Percentiles rank a stretch among this genome's conserved stretches.
Evolutionary conservation across 495 filamentous ascomycete genomes (phyloP).

Genomic region (Neurospora cerealis): DNA sequence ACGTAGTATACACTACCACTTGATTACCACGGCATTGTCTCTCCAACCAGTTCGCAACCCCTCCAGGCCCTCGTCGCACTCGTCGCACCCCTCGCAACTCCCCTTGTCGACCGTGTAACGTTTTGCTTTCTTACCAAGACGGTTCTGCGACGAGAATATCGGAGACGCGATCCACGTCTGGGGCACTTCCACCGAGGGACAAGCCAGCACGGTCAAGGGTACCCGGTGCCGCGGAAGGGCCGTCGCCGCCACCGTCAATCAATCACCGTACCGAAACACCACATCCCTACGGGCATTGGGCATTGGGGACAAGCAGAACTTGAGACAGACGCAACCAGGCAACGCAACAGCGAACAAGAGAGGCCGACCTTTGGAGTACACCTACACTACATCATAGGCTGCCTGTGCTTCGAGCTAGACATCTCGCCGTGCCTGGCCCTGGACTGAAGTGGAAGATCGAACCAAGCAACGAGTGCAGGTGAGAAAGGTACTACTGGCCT

Average conservation of each 20-base stretch:
- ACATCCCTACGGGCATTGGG: not conserved
- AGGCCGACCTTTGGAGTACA: not conserved
- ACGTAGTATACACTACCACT: not conserved
- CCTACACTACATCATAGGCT: not conserved
- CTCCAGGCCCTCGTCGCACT: not conserved
- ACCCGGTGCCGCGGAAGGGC: not conserved
- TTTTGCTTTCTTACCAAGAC: not conserved
- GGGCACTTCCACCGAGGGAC: not conserved
- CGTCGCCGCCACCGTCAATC: not conserved
- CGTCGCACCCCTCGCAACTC: not conserved
- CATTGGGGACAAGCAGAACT: not conserved
- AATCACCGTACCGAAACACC: not conserved
- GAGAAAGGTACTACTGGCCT: not conserved
- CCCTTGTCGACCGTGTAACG: not conserved
- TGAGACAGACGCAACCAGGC: not conserved
- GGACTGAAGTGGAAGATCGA: not conserved
- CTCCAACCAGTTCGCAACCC: not conserved
- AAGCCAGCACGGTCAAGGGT: not conserved
- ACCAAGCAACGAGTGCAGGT: not conserved
- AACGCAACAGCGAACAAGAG: not conserved
- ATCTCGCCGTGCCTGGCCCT: not conserved
- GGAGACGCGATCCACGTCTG: not conserved
- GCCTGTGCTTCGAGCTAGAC: not conserved
- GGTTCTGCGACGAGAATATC: conserved; percentile 3
- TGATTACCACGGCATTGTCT: not conserved